Percentiles rank a stretch among this genome's conserved stretches.
These are phyloP conservation scores for Neonectria hederae DNA, from an alignment of 2,329 filamentous ascomycete genomes.

Conservation along the genomic window DNA sequence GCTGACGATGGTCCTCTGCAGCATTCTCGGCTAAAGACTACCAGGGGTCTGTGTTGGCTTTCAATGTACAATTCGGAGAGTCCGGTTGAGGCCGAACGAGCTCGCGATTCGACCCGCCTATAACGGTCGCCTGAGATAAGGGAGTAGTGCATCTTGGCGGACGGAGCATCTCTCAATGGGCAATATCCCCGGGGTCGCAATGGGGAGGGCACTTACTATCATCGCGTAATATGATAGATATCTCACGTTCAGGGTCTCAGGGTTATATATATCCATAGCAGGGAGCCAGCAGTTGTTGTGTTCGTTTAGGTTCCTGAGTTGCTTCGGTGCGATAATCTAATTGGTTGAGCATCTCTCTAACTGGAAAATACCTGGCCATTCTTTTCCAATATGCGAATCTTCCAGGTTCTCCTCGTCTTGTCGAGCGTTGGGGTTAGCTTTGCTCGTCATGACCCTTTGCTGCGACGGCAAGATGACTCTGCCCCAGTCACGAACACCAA, in stretches of 20 bases:
- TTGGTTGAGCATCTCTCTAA: not conserved
- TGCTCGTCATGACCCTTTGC: slow-evolving; percentile 1
- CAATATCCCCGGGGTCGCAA: not conserved
- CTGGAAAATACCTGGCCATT: not conserved
- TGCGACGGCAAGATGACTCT: not conserved
- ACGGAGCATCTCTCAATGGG: not conserved
- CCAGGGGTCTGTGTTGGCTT: not conserved
- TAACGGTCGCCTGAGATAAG: not conserved
- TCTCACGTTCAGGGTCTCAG: not conserved
- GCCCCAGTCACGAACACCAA: not conserved
- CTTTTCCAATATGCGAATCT: not conserved
- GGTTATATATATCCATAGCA: not conserved
- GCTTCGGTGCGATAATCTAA: not conserved
- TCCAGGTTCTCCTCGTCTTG: not conserved
- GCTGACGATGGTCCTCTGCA: not conserved
- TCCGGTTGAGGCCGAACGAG: not conserved
- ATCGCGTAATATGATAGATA: not conserved
- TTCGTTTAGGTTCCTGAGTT: not conserved
- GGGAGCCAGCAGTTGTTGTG: not conserved
- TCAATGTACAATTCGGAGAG: not conserved
- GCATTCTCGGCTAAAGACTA: not conserved
- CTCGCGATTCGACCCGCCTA: not conserved
- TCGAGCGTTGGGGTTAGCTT: not conserved
- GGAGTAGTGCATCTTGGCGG: slow-evolving; percentile 1
- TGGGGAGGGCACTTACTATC: not conserved